Percentiles rank a stretch among this genome's conserved stretches.
Conservation (phyloP, 371 early-diverging fungal genomes). For the Mucor lusitanicus region DNA sequence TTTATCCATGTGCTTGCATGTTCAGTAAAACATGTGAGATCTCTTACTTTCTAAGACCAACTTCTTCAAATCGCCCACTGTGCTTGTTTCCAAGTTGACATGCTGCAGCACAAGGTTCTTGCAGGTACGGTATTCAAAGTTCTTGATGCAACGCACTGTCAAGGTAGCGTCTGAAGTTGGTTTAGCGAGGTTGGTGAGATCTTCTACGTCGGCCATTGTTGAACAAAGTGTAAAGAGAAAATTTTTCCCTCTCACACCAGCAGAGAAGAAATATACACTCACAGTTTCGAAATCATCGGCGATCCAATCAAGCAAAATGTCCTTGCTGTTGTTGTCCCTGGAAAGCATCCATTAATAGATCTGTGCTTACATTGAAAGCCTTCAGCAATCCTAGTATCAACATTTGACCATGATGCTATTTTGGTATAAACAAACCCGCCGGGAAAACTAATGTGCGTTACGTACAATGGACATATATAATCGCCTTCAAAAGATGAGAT, state of each 20-base stretch:
- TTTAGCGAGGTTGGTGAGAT: conserved; percentile 55
- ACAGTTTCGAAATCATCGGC: not conserved
- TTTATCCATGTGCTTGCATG: not conserved
- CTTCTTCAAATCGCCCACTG: conserved; percentile 70
- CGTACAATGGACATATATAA: not conserved
- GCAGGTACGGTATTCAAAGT: conserved; percentile 87
- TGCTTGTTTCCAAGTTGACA: conserved; percentile 67
- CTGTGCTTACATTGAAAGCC: not conserved
- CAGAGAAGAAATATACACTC: not conserved
- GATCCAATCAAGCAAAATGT: not conserved
- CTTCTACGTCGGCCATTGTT: conserved; percentile 19
- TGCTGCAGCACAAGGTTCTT: conserved; percentile 81
- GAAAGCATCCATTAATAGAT: not conserved
- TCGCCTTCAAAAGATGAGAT: not conserved
- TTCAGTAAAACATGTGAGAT: not conserved
- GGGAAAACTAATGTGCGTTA: not conserved
- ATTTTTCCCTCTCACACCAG: not conserved
- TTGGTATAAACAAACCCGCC: not conserved
- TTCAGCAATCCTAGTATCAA: not conserved
- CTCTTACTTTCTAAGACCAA: conserved; percentile 70
- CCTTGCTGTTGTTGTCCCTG: no score
- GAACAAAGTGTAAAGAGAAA: not conserved
- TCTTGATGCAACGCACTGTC: conserved; percentile 89
- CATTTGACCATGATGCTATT: not conserved
- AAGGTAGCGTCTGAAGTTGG: conserved; percentile 63